Evolutionary conservation across 164 flowering plant genomes (phyloP), one percentile per base, ranked within the genome.

Genomic region (Vitis labrusca): DNA sequence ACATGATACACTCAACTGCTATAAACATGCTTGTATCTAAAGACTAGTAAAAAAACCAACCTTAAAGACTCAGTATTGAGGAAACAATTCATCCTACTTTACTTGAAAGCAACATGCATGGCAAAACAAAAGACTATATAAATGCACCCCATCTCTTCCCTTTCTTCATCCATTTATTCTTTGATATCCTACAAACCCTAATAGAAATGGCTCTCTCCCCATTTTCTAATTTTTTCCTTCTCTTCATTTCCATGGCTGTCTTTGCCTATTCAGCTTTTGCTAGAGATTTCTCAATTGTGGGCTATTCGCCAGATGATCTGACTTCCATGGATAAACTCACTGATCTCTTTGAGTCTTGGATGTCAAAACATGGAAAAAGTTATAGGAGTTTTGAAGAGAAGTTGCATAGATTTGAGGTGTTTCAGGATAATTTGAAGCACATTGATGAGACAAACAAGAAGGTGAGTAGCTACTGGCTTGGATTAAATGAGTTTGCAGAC

Each of bases 401-500:
- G 77, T 50, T 79, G 65, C 85, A 79, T 7, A 80, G 91, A 72
- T 91, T 91, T 56, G 91, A 88, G 76, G 69, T 91, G 50, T 91
- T 91, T 68, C 85, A 83, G 83, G 97, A 88, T n/a, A 91, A 91
- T 47, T 71, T 91, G 78, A 73, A 80, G 73, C 90, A 87, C 69
- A 88, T 91, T 17, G 93, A 91, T 52, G 88, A 85, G 80, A 83
- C 81, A 5, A 91, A 91, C 68, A 85, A 85, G 84, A 76, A 69
- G 72, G 74, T 74, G 32, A 78, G 58, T 29, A 89, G 68, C 78
- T 91, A 89, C 69, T 89, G 97, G 94, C 91, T 91, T 55, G 92
- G 89, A n/a, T 61, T 91, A 71, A 91, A 85, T 60, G 89, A 82
- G 79, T 91, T 88, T 67, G 90, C 94, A 0, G 97, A 91, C 63